Evolutionary conservation across 441 rosid genomes (phyloP).

Genomic region (Mallotus repandus): DNA sequence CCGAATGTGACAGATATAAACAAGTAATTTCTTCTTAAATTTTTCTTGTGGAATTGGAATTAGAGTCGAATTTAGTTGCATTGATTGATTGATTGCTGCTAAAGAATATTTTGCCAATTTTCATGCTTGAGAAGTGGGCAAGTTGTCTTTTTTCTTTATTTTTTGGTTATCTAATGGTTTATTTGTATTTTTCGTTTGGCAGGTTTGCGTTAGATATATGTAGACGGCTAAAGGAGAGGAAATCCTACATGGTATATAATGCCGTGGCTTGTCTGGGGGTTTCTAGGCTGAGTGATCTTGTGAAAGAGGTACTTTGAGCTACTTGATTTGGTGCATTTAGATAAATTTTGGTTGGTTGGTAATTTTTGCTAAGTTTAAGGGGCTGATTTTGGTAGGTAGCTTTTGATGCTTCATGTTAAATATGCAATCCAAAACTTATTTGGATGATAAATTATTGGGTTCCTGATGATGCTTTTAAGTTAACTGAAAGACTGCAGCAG

Average conservation of each 20-base stretch:
- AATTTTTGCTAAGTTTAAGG: not conserved
- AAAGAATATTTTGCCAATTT: no score
- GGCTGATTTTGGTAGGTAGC: not conserved
- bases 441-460: not conserved
- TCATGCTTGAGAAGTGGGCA: no score
- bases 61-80: no score
- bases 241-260: slow-evolving; percentile 85
- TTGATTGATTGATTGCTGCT: not conserved
- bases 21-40: slow-evolving; percentile 37
- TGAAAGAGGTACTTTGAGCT: slow-evolving; percentile 57
- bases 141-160: no score
- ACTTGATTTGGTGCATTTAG: not conserved
- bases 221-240: slow-evolving; percentile 76
- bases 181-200: slow-evolving; percentile 16
- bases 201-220: slow-evolving; percentile 84
- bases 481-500: no score
- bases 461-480: not conserved
- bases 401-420: not conserved
- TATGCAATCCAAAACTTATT: not conserved
- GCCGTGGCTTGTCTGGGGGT: slow-evolving; percentile 84
- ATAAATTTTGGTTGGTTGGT: not conserved
- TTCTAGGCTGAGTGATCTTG: slow-evolving; percentile 60
- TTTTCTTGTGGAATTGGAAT: no score
- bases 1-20: slow-evolving; percentile 49
- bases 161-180: not conserved